Evolutionary conservation across 1,284 basidiomycete species (phyloP), one percentile per base, ranked within the genome.

Genomic region (Ustilago hordei): DNA sequence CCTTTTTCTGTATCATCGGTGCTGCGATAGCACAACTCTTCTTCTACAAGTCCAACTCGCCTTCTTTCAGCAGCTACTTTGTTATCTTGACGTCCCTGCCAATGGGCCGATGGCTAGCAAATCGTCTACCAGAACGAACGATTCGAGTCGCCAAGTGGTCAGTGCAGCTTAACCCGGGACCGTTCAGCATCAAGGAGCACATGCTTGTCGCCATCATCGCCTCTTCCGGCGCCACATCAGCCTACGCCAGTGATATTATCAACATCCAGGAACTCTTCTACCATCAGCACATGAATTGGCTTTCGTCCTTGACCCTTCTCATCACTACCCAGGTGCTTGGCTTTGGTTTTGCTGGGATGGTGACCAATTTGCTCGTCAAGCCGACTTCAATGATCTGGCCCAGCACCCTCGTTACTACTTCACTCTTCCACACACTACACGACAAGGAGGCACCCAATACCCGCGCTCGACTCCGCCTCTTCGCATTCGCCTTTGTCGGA

Each of bases 41-140:
- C 64, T 84, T 84, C 70, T 84, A 83, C 79, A 84, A 84, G 65
- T 84, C 77, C 43, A 81, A 81, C 56, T 81, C 79, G 55, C 89
- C 89, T 0, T 85, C 84, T 1, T 89, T 90, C 82, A 88, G 88
- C 39, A 85, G 84, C 28, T 90, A 89, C 85, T 89, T 90, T 82
- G 88, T 90, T 71, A 88, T 90, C 56, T 85, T 90, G 23, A 76
- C 87, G 48, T 83, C 85, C 17, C 87, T 88, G 35, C 88, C 88
- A 0, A 79, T 89, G 4, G 89, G 88, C 0, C 85, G 84, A 47
- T 86, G 82, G 72, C 77, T 87, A 1, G 86, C 87, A 1, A 82
- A 86, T 32, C 66, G 70, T 0, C 52, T 84, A 11, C 83, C 84
- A 2, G 76, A 80, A 34, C 45, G 85, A 6, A 74, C 86, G 9